These are phyloP conservation scores for Cardamine chenopodiifolia DNA, from an alignment of 345 rosid genomes.

Conservation along the genomic window DNA sequence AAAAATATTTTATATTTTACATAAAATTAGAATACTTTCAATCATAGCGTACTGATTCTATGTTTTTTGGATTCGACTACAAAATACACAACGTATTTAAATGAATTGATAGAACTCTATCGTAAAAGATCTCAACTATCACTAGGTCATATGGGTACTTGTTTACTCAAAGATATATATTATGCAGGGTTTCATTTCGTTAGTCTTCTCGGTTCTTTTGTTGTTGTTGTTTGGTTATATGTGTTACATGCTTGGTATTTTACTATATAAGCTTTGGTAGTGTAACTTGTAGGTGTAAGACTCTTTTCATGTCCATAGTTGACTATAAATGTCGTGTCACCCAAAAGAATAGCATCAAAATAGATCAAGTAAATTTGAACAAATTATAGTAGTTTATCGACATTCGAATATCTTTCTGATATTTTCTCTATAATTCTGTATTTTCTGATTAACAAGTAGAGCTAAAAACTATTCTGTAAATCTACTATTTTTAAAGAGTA, in stretches of 20 bases:
- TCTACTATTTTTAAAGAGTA: not conserved
- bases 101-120: too few relatives aligned
- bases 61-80: too few relatives aligned
- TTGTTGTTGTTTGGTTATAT: not conserved
- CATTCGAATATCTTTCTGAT: not conserved
- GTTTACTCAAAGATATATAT: not conserved
- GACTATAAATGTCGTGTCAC: not conserved
- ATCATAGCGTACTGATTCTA: too few relatives aligned
- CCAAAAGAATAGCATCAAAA: too few relatives aligned
- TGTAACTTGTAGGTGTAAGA: not conserved
- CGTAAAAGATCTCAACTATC: too few relatives aligned
- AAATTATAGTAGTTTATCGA: not conserved
- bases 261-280: too few relatives aligned
- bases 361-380: not conserved
- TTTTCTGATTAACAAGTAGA: not conserved
- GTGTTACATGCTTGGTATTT: not conserved
- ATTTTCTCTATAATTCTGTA: not conserved
- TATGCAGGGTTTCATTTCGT: not conserved
- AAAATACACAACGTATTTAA: too few relatives aligned
- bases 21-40: too few relatives aligned
- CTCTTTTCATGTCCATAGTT: not conserved
- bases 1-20: too few relatives aligned
- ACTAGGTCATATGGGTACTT: not conserved
- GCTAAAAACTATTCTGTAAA: not conserved
- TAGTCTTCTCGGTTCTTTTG: not conserved